phyloP scores from a whole-genome alignment of 2,329 filamentous ascomycete genomes.

The Simplicillium aogashimaense region DNA sequence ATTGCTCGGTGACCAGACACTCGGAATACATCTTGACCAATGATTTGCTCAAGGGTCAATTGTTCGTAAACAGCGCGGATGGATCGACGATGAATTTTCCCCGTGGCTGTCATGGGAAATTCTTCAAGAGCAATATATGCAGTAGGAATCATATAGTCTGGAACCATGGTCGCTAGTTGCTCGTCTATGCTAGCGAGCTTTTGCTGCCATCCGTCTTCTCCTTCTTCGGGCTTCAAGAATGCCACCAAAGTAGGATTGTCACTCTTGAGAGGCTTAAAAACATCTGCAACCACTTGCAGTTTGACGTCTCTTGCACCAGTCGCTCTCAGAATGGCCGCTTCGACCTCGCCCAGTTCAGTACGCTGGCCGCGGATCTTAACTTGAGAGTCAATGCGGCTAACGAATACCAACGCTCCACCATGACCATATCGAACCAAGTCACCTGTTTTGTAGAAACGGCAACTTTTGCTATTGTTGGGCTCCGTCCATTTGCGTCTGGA shows the following conservation, averaged over 20 bases:
- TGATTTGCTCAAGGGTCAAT: neutral
- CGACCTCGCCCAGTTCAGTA: constrained; percentile 25
- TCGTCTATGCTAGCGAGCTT: too few relatives aligned
- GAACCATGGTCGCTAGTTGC: neutral
- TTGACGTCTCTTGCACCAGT: neutral
- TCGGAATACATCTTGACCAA: neutral
- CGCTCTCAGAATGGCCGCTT: neutral
- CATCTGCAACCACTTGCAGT: neutral
- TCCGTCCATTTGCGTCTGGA: neutral
- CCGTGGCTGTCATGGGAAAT: neutral
- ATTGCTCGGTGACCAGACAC: neutral
- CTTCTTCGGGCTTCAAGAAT: too few relatives aligned
- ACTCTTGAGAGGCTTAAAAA: neutral
- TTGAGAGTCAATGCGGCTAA: constrained; percentile 32
- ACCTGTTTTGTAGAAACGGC: constrained; percentile 1
- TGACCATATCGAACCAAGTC: neutral
- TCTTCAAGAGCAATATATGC: neutral
- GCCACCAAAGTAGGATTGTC: too few relatives aligned
- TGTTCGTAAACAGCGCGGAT: neutral
- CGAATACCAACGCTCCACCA: neutral
- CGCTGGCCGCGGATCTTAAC: constrained; percentile 43
- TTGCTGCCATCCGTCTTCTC: too few relatives aligned
- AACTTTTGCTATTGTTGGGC: neutral
- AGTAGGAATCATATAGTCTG: neutral
- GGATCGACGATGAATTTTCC: neutral